Percentiles rank a stretch among this genome's conserved stretches.
Evolutionary conservation across 2,329 filamentous ascomycete genomes (phyloP).

Genomic region (Neurospora sp.): DNA sequence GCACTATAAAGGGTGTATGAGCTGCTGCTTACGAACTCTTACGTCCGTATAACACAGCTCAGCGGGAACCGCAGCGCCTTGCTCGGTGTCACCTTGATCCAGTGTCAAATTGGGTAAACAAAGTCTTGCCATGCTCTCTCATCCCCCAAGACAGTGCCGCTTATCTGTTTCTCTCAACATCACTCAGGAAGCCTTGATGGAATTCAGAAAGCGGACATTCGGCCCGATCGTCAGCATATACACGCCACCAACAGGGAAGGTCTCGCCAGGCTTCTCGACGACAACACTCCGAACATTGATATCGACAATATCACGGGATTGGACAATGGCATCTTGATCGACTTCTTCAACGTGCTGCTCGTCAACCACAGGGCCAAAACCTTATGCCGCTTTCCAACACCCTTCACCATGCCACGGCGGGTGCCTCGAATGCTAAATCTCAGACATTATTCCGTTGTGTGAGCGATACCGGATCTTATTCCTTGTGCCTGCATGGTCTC

Average conservation of each 20-base stretch:
- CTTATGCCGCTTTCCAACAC: neutral
- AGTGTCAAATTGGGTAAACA: neutral
- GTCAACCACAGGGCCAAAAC: neutral
- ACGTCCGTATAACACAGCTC: slow-evolving; percentile 16
- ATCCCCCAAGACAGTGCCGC: neutral
- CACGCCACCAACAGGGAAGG: neutral
- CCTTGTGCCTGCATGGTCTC: neutral
- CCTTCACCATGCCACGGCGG: slow-evolving; percentile 4
- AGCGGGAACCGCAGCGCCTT: neutral
- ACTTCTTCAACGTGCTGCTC: neutral
- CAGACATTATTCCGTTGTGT: slow-evolving; percentile 13
- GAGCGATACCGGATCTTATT: slow-evolving; percentile 7
- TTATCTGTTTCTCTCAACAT: neutral
- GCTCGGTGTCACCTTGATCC: neutral
- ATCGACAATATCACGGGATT: neutral
- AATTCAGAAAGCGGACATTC: neutral
- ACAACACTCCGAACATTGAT: neutral
- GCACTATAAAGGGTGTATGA: slow-evolving; percentile 5
- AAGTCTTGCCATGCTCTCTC: neutral
- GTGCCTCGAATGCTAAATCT: slow-evolving; percentile 15
- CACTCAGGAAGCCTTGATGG: neutral
- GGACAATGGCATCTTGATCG: neutral
- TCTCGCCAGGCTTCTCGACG: neutral
- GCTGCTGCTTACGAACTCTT: slow-evolving; percentile 11
- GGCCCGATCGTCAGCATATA: neutral